These are phyloP conservation scores for Trypanosoma lewisi DNA, from an alignment of 208 protist genomes.

Conservation along the genomic window DNA sequence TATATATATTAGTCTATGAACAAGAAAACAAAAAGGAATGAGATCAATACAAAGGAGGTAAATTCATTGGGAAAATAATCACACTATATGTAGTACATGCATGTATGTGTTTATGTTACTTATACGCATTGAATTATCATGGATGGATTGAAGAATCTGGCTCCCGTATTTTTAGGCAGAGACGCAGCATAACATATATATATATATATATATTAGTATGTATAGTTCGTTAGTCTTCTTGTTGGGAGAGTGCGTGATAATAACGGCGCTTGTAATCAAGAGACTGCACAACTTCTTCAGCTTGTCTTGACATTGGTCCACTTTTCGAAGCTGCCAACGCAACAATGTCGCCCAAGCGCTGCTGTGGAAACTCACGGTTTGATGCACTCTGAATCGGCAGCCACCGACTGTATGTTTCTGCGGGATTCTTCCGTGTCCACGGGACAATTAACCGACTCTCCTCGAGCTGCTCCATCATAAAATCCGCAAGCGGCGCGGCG, in stretches of 20 bases:
- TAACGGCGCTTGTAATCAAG: conserved; percentile 46
- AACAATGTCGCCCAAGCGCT: conserved; percentile 33
- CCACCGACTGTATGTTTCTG: conserved; percentile 28
- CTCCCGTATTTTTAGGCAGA: no score
- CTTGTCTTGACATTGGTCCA: conserved; percentile 38
- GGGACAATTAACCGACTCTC: conserved; percentile 75
- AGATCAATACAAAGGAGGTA: no score
- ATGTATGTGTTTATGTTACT: no score
- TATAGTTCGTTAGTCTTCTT: neutral
- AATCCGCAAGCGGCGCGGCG: conserved; percentile 64
- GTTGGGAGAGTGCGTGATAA: conserved; percentile 26
- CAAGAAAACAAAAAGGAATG: no score
- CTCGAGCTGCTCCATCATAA: conserved; percentile 83
- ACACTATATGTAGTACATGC: no score
- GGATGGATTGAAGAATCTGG: no score
- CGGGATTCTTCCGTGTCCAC: conserved; percentile 73
- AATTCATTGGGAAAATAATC: no score
- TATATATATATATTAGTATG: no score
- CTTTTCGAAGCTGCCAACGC: conserved; percentile 55
- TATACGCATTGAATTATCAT: no score
- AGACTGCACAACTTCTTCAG: conserved; percentile 23
- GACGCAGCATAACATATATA: no score
- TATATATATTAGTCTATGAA: no score
- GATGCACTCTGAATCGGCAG: conserved; percentile 17
- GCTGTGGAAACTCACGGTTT: conserved; percentile 39